Evolutionary conservation across 805 yeast species (phyloP).

Genomic region (Saturnispora galanensis): DNA sequence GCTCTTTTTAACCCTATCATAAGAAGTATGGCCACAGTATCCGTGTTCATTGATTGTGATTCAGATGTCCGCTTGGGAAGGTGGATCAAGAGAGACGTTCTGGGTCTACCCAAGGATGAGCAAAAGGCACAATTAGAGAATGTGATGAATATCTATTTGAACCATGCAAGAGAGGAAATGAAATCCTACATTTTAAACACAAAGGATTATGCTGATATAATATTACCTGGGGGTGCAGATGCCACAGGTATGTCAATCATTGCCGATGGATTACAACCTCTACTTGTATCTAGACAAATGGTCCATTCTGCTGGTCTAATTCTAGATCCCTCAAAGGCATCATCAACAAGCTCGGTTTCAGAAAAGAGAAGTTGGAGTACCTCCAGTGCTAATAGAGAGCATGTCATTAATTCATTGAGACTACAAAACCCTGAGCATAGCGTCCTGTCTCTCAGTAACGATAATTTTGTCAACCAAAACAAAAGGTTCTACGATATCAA

Average conservation of each 20-base stretch:
- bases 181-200: conserved; percentile 57
- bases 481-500: conserved; percentile 22
- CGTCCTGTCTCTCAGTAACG: conserved; percentile 20
- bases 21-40: conserved; percentile 47
- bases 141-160: conserved; percentile 40
- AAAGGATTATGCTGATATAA: conserved; percentile 62
- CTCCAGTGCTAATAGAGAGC: conserved; percentile 7
- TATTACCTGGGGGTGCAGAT: conserved; percentile 65
- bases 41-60: conserved; percentile 74
- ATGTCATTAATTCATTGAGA: conserved; percentile 11
- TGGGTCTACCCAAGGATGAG: conserved; percentile 7
- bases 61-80: conserved; percentile 78
- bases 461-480: conserved; percentile 20
- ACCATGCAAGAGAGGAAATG: conserved; percentile 55
- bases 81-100: conserved; percentile 43
- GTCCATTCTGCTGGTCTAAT: conserved; percentile 7
- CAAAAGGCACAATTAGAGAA: conserved; percentile 20
- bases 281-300: conserved; percentile 14
- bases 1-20: conserved; percentile 59
- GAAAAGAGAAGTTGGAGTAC: conserved; percentile 4
- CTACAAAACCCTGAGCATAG: conserved; percentile 17
- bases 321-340: background rate
- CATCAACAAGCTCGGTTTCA: background rate
- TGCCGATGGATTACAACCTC: conserved; percentile 51
- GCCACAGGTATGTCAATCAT: conserved; percentile 45